A percentile compares a stretch with the other conserved stretches of the same genome.
Conservation (phyloP, 164 flowering plant genomes). For the Cinnamomum micranthum region DNA sequence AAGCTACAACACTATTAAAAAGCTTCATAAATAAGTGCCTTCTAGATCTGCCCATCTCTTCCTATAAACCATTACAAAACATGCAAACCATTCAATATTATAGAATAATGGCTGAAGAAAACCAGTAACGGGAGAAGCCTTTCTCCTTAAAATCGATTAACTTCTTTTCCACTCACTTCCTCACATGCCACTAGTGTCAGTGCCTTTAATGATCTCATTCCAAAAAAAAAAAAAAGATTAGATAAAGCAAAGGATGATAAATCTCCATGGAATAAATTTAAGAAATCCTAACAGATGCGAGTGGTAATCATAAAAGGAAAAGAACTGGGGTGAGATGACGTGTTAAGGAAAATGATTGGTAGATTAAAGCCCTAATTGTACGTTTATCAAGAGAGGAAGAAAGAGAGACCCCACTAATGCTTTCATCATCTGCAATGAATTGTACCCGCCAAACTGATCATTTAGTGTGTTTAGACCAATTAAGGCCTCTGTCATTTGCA, state of each 20-base stretch:
- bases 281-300: no score
- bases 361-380: neutral
- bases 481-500: neutral
- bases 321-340: neutral
- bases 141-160: conserved; percentile 1
- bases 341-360: neutral
- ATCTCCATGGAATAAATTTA: neutral
- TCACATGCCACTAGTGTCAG: neutral
- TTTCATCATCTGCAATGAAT: neutral
- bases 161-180: conserved; percentile 2
- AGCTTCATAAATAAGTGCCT: neutral
- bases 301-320: no score
- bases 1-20: conserved; percentile 3
- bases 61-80: neutral
- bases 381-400: neutral
- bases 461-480: neutral
- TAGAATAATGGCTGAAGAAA: neutral
- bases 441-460: neutral
- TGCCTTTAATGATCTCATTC: no score
- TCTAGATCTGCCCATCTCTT: neutral
- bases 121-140: neutral
- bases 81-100: neutral
- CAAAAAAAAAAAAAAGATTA: neutral
- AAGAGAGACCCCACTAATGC: neutral
- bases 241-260: neutral